Conservation (phyloP, 306 rosid genomes). For the Psophocarpus tetragonolobus region DNA sequence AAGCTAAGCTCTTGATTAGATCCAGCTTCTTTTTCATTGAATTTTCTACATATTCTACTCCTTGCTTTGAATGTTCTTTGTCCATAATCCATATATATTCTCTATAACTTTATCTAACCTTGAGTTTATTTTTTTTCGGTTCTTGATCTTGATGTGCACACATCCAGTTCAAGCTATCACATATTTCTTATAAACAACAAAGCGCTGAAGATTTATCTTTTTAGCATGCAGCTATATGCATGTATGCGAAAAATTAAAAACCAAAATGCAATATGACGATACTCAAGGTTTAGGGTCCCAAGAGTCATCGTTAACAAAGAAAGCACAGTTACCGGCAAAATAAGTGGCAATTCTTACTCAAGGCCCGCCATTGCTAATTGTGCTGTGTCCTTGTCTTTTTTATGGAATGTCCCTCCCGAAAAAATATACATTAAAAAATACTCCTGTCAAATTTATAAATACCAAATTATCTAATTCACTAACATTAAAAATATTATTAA, state of each 20-base stretch:
- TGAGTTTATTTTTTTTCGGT: not conserved
- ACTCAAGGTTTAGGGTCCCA: not conserved
- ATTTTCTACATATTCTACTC: not conserved
- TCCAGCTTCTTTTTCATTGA: conserved; percentile 1
- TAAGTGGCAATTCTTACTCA: not conserved
- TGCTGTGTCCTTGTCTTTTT: not conserved
- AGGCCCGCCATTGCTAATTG: not conserved
- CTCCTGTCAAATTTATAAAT: too few relatives aligned
- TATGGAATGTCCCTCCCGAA: too few relatives aligned
- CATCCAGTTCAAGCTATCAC: not conserved
- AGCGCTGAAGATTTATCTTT: not conserved
- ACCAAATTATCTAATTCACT: too few relatives aligned
- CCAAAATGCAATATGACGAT: not conserved
- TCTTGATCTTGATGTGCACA: not conserved
- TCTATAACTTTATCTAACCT: not conserved
- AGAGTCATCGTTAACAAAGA: not conserved
- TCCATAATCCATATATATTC: not conserved
- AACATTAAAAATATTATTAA: too few relatives aligned
- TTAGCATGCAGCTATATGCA: not conserved
- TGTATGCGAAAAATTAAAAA: not conserved
- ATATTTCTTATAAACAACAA: not conserved
- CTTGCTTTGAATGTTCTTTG: conserved; percentile 12
- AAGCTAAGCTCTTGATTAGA: not conserved
- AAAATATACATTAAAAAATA: too few relatives aligned
- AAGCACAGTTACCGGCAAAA: too few relatives aligned